A percentile compares a stretch with the other conserved stretches of the same genome.
Evolutionary conservation across 805 yeast genomes (phyloP).

Genomic region (Komagataella populi): DNA sequence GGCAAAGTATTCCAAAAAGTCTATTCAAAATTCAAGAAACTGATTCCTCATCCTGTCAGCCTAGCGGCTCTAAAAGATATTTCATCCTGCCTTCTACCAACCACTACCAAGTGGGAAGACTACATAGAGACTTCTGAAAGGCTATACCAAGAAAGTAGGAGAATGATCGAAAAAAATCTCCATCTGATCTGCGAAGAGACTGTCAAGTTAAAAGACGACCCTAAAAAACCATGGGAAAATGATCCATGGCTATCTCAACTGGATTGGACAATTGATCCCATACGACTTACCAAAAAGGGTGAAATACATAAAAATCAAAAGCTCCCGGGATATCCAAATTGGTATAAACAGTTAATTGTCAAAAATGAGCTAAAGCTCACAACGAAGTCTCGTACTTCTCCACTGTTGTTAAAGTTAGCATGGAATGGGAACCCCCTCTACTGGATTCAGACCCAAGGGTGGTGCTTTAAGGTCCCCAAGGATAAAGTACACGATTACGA

Average conservation of each 20-base stretch:
- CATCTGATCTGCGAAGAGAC: conserved; percentile 46
- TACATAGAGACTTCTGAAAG: conserved; percentile 61
- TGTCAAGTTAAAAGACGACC: conserved; percentile 27
- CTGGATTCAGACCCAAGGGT: conserved; percentile 73
- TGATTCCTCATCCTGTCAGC: conserved; percentile 89
- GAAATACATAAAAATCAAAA: conserved; percentile 59
- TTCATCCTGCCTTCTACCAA: conserved; percentile 67
- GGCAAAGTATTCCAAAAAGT: conserved; percentile 53
- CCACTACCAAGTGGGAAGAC: conserved; percentile 56
- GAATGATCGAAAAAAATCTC: conserved; percentile 44
- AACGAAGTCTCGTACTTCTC: conserved; percentile 61
- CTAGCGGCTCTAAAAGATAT: conserved; percentile 74
- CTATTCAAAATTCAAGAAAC: conserved; percentile 49
- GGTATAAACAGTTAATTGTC: conserved; percentile 61
- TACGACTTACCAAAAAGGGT: conserved; percentile 54
- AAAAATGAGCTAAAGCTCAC: conserved; percentile 37
- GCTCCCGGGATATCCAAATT: conserved; percentile 83
- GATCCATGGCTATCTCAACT: conserved; percentile 91
- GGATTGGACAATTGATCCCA: conserved; percentile 67
- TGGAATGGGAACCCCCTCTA: conserved; percentile 80
- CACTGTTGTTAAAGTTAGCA: conserved; percentile 57
- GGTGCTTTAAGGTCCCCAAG: conserved; percentile 67
- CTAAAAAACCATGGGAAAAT: conserved; percentile 24
- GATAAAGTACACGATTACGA: conserved; percentile 20
- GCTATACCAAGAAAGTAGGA: conserved; percentile 44